Evolutionary conservation across 441 rosid genomes (phyloP), one percentile per base, ranked within the genome.

Genomic region (Populus hybrid): DNA sequence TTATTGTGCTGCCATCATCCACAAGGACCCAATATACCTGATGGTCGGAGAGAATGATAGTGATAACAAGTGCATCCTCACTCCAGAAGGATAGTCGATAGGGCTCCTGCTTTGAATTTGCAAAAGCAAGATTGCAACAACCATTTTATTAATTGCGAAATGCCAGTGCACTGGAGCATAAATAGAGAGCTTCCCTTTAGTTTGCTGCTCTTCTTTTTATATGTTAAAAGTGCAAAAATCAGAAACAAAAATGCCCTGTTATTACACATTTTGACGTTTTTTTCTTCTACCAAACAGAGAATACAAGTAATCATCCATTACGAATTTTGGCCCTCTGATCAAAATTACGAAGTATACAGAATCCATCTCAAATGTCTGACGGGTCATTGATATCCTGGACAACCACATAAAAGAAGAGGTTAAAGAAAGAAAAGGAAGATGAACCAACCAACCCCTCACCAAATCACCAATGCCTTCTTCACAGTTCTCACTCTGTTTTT

Each of bases 371-470:
- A 63, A 87, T 75, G 67, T 87, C 92, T 11, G 77, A 42, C 8
- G 80, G 78, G 36, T 67, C 80, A 14, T 74, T 84, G 68, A 87
- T 86, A 74, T 82, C 89, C 89, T 87, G 87, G 5, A 76, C 26
- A 77, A 50, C 42, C 71, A 68, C 6, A 42, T 3, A 46, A 46
- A 68, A 28, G 9, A 30, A 68, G 5, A 18, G 20, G 40, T 32
- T 28, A 26, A 40, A 28, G 34, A 8, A 68, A 34, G n/a, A 34
- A 1, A 3, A 32, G 21, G 35, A 14, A 67, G 8, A 28, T 23
- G 35, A 14, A 26, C 70, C 26, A 67, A 4, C 38, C 40, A 14
- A 14, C 26, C 18, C 71, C 23, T 8, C 3, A n/a, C 11, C 24
- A 64, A 64, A n/a, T n/a, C 1, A 9, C 10, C 8, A 11, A 23